phyloP scores from a whole-genome alignment of 768 basidiomycete species.

The Leccinellum luteum region DNA sequence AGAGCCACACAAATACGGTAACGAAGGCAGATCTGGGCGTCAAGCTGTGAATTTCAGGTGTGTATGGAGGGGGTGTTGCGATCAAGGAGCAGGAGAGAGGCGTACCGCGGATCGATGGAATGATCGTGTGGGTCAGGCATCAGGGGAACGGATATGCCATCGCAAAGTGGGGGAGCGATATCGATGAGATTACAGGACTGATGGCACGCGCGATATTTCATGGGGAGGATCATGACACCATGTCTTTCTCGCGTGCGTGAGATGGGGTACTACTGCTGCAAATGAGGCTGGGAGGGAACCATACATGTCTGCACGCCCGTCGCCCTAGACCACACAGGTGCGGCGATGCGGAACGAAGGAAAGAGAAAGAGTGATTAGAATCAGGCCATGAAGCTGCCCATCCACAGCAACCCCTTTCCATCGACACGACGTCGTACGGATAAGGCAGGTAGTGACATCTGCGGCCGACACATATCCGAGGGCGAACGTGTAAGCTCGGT shows the following conservation, averaged over 20 bases:
- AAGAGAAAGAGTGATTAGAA: conserved; percentile 8
- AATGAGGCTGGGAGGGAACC: background rate
- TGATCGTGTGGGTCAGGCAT: background rate
- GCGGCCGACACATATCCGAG: background rate
- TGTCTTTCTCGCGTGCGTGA: conserved; percentile 5
- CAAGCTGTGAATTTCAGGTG: conserved; percentile 7
- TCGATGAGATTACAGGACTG: conserved; percentile 19
- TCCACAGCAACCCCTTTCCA: conserved; percentile 22
- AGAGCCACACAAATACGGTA: conserved; percentile 11
- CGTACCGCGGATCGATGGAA: conserved; percentile 14
- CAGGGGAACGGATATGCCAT: background rate
- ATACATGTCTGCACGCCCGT: background rate
- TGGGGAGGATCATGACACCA: conserved; percentile 12
- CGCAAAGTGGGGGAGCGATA: conserved; percentile 3
- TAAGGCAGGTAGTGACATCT: conserved; percentile 11
- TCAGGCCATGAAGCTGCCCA: conserved; percentile 7
- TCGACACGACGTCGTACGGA: conserved; percentile 10
- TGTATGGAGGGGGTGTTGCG: background rate
- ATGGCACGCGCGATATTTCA: conserved; percentile 1
- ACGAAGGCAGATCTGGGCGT: conserved; percentile 4
- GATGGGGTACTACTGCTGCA: background rate
- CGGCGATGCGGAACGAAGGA: conserved; percentile 6
- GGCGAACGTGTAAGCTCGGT: background rate
- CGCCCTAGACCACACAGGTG: conserved; percentile 20
- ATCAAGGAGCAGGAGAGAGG: conserved; percentile 11